Evolutionary conservation across 31 red algal species (phyloP), one percentile per base, ranked within the genome.

Genomic region (Bonnemaisonia californica): DNA sequence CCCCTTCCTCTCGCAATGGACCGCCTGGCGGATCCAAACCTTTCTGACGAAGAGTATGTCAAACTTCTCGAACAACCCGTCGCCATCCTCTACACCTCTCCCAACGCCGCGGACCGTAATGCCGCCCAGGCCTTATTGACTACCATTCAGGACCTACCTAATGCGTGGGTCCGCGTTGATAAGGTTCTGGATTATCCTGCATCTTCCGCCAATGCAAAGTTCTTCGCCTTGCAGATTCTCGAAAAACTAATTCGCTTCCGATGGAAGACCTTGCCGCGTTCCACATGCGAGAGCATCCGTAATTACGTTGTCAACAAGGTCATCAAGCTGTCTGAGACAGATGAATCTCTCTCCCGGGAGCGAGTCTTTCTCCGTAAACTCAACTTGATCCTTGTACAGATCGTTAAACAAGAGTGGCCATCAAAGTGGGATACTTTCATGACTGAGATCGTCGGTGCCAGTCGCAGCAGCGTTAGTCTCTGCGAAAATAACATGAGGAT

Each of bases 401-500:
- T 99, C 29, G 93, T 99, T 27, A 92, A 93, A 70, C 97, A 99
- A 57, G 97, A 99, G 48, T 99, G 97, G 97, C 97, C 97, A 1
- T 64, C 79, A 23, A 87, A 95, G 28, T 99, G 97, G 97, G 79
- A 77, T 30, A 62, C 79, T 7, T 95, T 99, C 70, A 94, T 99
- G 35, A 79, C 71, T 19, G 97, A 99, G 51, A 90, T 99, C 64
- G 93, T 96, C 18, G 88, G 89, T 27, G 89, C 97, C 9, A 90
- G 84, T 54, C 88, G 84, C 51, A 94, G 87, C 63, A 89, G 78
- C 38, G 81, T 84, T 33, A 85, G 77, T 28, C 77, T 95, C 12
- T 99, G 97, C 82, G 97, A 99, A 72, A 99, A 99, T 62, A 95
- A 99, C 80, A 89, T 99, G 87, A 77, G 91, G 57, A 99, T 99